A percentile compares a stretch with the other conserved stretches of the same genome.
phyloP scores from a whole-genome alignment of 352 stramenopile species.

The Peronospora tabacina region DNA sequence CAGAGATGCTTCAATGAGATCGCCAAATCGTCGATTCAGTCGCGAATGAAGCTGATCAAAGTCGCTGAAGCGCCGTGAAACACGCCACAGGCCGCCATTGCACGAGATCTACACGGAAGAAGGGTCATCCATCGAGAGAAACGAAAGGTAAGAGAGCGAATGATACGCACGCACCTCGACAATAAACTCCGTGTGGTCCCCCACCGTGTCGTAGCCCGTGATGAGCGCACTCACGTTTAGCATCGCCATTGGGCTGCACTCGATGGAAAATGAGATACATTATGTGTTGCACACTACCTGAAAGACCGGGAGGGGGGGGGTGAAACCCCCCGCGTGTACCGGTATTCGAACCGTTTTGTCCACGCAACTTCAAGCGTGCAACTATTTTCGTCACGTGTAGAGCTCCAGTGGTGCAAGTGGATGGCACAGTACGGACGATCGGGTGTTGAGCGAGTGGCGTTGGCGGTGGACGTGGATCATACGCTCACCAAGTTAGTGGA shows the following conservation, averaged over 20 bases:
- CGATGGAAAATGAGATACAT: neutral
- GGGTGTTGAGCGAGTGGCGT: slow-evolving; percentile 32
- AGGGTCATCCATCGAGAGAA: neutral
- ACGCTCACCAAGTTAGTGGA: slow-evolving; percentile 44
- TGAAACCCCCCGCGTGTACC: neutral
- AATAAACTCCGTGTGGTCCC: slow-evolving; percentile 83
- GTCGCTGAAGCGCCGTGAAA: slow-evolving; percentile 80
- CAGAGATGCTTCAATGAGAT: slow-evolving; percentile 58
- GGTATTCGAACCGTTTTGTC: neutral
- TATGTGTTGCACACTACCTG: neutral
- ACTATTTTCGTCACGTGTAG: neutral
- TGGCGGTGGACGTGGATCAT: slow-evolving; percentile 61
- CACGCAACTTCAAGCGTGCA: neutral
- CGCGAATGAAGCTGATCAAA: slow-evolving; percentile 82
- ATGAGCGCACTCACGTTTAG: slow-evolving; percentile 76
- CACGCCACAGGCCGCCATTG: slow-evolving; percentile 74
- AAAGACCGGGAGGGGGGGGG: too few species aligned
- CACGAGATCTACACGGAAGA: slow-evolving; percentile 56
- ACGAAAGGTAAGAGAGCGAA: neutral
- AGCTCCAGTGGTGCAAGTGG: neutral
- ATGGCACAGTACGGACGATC: slow-evolving; percentile 26
- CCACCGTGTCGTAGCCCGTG: slow-evolving; percentile 75
- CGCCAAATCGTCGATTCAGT: slow-evolving; percentile 60
- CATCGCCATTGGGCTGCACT: slow-evolving; percentile 33
- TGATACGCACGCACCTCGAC: slow-evolving; percentile 38